Percentiles rank a stretch among this genome's conserved stretches.
phyloP scores from a whole-genome alignment of 169 alveolate genomes.

The Cryptosporidium muris region DNA sequence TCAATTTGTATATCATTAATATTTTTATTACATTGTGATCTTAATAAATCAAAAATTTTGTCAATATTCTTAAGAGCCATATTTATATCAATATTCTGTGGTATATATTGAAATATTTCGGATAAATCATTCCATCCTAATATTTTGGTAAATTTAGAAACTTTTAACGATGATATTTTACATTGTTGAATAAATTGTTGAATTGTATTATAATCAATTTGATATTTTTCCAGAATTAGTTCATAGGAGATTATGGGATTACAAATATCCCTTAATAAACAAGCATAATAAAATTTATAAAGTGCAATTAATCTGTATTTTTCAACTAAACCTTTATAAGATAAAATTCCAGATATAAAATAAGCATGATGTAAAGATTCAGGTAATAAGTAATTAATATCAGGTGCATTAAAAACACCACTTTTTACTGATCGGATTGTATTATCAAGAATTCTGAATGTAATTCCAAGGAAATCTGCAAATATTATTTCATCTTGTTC shows the following conservation, averaged over 20 bases:
- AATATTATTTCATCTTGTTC: conserved; percentile 10
- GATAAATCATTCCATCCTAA: conserved; percentile 45
- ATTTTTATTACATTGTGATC: background rate
- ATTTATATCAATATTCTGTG: conserved; percentile 5
- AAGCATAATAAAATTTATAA: conserved; percentile 47
- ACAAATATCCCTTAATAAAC: conserved; percentile 39
- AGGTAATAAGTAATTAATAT: conserved; percentile 30
- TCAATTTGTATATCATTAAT: background rate
- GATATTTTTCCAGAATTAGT: conserved; percentile 21
- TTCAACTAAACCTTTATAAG: conserved; percentile 43
- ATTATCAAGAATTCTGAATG: conserved; percentile 5
- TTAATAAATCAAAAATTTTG: background rate
- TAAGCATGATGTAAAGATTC: conserved; percentile 26
- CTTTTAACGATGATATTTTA: conserved; percentile 5
- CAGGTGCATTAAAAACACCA: conserved; percentile 2
- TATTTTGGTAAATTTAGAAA: conserved; percentile 17
- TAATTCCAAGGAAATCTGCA: conserved; percentile 47
- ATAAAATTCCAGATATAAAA: conserved; percentile 11
- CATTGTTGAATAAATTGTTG: conserved; percentile 1
- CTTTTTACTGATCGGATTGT: background rate
- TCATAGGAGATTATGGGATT: conserved; percentile 37
- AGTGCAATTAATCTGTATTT: conserved; percentile 31
- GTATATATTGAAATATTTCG: conserved; percentile 21
- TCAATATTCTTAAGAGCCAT: conserved; percentile 23
- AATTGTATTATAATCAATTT: background rate